Evolutionary conservation across 306 rosid species (phyloP), one percentile per base, ranked within the genome.

Genomic region (Acacia confusa): DNA sequence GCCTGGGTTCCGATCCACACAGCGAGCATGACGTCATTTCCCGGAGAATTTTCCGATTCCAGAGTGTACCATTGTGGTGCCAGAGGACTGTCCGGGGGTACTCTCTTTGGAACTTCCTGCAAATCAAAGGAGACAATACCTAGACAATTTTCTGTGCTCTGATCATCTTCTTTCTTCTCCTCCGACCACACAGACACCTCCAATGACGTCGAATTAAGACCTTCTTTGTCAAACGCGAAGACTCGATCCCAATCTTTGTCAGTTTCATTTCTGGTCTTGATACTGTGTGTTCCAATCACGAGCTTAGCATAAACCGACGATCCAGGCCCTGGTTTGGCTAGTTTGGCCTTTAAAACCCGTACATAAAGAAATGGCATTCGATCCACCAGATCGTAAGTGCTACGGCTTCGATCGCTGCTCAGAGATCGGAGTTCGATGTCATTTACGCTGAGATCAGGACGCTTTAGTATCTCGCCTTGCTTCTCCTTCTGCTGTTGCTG

Each of bases 1-100:
- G 94, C 91, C 83, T 93, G 97, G 15, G 98, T 90, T 0, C 99
- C 94, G 4, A 90, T 66, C 99, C 99, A 95, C 1, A 90, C 97
- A 0, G 97, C 86, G 4, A 95, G 84, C 98, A 93, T 93, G 89
- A 95, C 86, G 82, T 95, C 99, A 84, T 89, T 91, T 78, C 90
- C 94, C 17, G 87, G 81, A 3, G 88, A 84, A 0, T 22, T 45
- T 1, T 91, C 97, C 0, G 92, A 90, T 67, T 95, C 97, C 9
- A 90, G 82, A 71, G 95, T 85, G 85, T 95, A 95, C 99, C 97
- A 95, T 17, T 95, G 97, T 0, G 99, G 99, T 78, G 97, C 99
- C 16, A 95, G 81, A 32, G 97, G 93, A 82, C 97, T 93, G 70
- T 95, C 97, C 0, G 96, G 97, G 0, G 97, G 99, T 40, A 93